Base-by-base conservation (phyloP, 2,329 filamentous ascomycete species). In the Hortaea werneckii region DNA sequence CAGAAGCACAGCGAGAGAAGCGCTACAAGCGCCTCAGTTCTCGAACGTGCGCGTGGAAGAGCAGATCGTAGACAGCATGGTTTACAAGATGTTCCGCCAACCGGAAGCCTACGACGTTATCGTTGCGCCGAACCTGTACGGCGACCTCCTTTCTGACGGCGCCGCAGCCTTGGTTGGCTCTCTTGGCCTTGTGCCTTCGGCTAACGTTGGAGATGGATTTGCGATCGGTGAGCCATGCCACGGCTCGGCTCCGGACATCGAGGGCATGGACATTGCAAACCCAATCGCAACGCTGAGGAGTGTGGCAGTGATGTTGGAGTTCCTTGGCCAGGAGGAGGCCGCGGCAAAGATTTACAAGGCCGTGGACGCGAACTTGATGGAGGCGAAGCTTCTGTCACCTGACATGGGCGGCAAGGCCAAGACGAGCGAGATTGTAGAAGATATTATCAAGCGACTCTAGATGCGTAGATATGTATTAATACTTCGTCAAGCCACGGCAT, bases 61-160 rank as follows among this genome's bases (percentile, higher is more conserved):
- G 76, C 92, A 98, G 73, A 98, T 98, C 58, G 90, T 98, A 52
- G 92, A 98, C 71, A 90, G 84, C 51, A 98, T 98, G 92, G 88
- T 96, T 48, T 96, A 96, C 80, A 96, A 96, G 76, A 84, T 98
- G 47, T 96, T 96, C 81, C 87, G 90, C 51, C 87, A 96, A 70
- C 92, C 92, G 38, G 78, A 83, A 61, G 84, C 83, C 62, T 98
- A 96, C 79, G 92, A 98, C 66, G 90, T 96, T 55, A 94, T 98
- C 58, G 92, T 98, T 40, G 92, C 90, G 6, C 92, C 90, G 43
- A 96, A 96, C 72, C 78, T 98, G 50, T 96, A 98, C 71, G 92
- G 92, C 56, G 92, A 98, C 68, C 92, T 98, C 56, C 76, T 98
- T 35, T 95, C 88, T 2, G 92, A 98, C 67, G 90, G 88, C 54